Evolutionary conservation across 2,329 filamentous ascomycete genomes (phyloP).

Genomic region (Aureobasidium namibiae): DNA sequence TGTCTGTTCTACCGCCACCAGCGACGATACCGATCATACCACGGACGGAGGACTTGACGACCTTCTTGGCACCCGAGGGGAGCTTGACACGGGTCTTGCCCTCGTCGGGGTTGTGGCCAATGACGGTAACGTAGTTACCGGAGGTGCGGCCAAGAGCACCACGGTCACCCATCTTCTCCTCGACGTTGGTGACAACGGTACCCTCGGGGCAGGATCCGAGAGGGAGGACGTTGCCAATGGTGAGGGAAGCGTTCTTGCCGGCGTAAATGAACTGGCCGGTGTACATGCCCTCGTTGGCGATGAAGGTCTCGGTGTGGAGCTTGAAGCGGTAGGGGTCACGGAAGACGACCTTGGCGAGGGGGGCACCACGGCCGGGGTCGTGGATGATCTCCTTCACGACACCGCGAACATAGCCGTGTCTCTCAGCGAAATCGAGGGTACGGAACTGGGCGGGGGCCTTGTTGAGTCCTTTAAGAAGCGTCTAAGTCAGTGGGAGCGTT

Average conservation of each 20-base stretch:
- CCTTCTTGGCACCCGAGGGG: slow-evolving; percentile 97
- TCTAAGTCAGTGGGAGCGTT: slow-evolving; percentile 3
- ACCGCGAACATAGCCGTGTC: slow-evolving; percentile 93
- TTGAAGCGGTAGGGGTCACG: slow-evolving; percentile 98
- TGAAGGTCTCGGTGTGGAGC: slow-evolving; percentile 97
- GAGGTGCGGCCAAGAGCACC: slow-evolving; percentile 93
- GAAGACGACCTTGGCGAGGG: slow-evolving; percentile 94
- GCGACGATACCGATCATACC: slow-evolving; percentile 99
- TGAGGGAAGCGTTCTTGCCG: slow-evolving; percentile 96
- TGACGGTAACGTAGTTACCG: slow-evolving; percentile 97
- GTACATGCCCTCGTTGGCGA: slow-evolving; percentile 99
- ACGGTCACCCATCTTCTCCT: slow-evolving; percentile 97
- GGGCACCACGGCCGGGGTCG: slow-evolving; percentile 96
- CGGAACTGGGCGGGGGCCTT: slow-evolving; percentile 95
- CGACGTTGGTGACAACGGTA: slow-evolving; percentile 98
- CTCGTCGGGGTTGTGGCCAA: slow-evolving; percentile 96
- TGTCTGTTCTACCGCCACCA: slow-evolving; percentile 98
- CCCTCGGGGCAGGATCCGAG: slow-evolving; percentile 93
- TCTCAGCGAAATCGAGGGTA: slow-evolving; percentile 72
- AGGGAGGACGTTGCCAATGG: slow-evolving; percentile 94
- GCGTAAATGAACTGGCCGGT: slow-evolving; percentile 99
- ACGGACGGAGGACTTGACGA: slow-evolving; percentile 81
- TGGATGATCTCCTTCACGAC: slow-evolving; percentile 99
- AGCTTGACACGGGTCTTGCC: slow-evolving; percentile 99
- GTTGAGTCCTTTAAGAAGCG: slow-evolving; percentile 71